Base-by-base conservation (phyloP, 768 basidiomycete species). In the Symmetrospora coprosmae region DNA sequence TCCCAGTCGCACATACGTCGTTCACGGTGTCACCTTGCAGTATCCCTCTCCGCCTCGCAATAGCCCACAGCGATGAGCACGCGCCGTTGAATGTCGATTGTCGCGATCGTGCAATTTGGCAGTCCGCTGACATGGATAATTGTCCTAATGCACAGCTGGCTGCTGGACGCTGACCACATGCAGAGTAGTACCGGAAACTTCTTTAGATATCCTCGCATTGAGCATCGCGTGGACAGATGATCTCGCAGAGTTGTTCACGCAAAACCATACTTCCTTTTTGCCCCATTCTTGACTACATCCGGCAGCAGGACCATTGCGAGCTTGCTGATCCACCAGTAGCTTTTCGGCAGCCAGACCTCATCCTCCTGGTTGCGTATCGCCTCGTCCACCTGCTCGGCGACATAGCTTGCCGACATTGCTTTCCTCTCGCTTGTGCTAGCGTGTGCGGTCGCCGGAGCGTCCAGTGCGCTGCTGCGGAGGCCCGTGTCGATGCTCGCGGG, bases 401-500 rank as follows among this genome's bases (percentile, higher is more conserved):
- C 59, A n/a, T 37, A 35, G 17, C 35, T 25, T 23, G 55, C 6
- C 2, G 41, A 27, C 55, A 58, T 58, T 7, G 55, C 23, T 27
- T 33, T 58, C 40, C 37, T 31, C 25, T 58, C 37, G 14, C 13
- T 9, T 4, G 40, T 4, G n/a, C 6, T 6, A 43, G 11, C 6
- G 9, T 30, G 55, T 35, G 31, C 60, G 19, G 37, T 14, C 6
- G 19, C 23, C 34, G 21, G 40, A 33, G 50, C 17, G 25, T 59
- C 56, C 5, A 59, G 23, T 19, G 56, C 23, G 14, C 23, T 25
- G 16, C 14, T 25, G 23, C 56, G 37, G 19, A 60, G 31, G n/a
- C 50, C 59, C 17, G 48, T 51, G 25, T 39, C 27, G 33, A 60
- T 60, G 34, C 48, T 60, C 31, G 59, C 59, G 49, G 59, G 59